Conservation (phyloP, 495 filamentous ascomycete species). For the Jackrogersella multiformis region DNA sequence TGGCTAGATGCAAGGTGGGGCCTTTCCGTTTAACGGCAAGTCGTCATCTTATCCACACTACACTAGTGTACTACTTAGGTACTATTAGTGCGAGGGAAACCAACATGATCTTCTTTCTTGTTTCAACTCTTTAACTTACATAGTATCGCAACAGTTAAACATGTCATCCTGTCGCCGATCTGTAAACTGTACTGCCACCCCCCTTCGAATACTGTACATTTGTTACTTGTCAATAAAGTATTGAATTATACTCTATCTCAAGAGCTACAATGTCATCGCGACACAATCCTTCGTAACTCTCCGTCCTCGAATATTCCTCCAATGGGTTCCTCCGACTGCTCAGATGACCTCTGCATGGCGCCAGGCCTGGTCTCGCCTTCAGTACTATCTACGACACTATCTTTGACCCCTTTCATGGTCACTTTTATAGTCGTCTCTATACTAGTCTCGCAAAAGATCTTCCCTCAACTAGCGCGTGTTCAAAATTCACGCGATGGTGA, state of each 20-base stretch:
- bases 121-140: slow-evolving; percentile 36
- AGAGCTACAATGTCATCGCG: slow-evolving; percentile 30
- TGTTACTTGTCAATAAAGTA: slow-evolving; percentile 15
- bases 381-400: slow-evolving; percentile 45
- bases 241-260: slow-evolving; percentile 1
- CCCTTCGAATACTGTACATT: slow-evolving; percentile 30
- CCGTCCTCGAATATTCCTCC: slow-evolving; percentile 17
- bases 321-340: slow-evolving; percentile 47
- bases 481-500: slow-evolving; percentile 57
- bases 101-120: slow-evolving; percentile 19
- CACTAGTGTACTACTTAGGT: no score
- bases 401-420: slow-evolving; percentile 53
- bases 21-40: slow-evolving; percentile 12
- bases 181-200: slow-evolving; percentile 15
- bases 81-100: no score
- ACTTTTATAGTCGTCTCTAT: slow-evolving; percentile 45
- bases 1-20: slow-evolving; percentile 21
- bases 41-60: slow-evolving; percentile 35
- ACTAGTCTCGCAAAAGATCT: slow-evolving; percentile 68
- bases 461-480: slow-evolving; percentile 68
- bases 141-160: slow-evolving; percentile 3
- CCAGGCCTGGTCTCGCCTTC: slow-evolving; percentile 41
- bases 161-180: slow-evolving; percentile 13
- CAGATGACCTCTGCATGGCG: slow-evolving; percentile 47
- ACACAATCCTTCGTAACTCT: slow-evolving; percentile 9